phyloP scores from a whole-genome alignment of 495 filamentous ascomycete species.

The Umbilicaria muhlenbergii region DNA sequence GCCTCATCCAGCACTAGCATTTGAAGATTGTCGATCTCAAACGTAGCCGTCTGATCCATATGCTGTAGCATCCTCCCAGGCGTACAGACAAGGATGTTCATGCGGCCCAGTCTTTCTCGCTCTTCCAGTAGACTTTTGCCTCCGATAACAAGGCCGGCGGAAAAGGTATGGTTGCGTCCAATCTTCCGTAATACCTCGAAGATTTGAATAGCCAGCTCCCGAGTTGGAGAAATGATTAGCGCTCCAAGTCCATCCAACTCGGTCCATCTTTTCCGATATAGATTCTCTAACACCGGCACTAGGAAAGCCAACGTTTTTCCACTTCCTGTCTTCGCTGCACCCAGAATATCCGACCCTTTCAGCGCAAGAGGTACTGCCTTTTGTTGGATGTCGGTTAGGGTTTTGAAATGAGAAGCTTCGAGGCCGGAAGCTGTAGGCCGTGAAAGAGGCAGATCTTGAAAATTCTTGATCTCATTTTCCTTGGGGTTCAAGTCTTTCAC shows the following conservation, averaged over 20 bases:
- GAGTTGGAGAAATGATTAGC: constrained; percentile 83
- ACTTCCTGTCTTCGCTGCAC: constrained; percentile 90
- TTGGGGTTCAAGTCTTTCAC: constrained; percentile 32
- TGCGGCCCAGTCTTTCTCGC: constrained; percentile 66
- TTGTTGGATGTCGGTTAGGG: constrained; percentile 80
- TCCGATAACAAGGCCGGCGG: constrained; percentile 89
- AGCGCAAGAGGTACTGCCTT: constrained; percentile 73
- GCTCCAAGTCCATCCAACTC: constrained; percentile 84
- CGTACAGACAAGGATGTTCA: constrained; percentile 97
- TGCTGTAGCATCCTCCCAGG: constrained; percentile 93
- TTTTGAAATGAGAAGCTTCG: constrained; percentile 74
- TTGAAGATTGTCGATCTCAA: constrained; percentile 80
- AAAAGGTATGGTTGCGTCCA: constrained; percentile 78
- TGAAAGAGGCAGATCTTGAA: constrained; percentile 76
- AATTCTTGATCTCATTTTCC: constrained; percentile 43
- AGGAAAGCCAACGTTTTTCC: constrained; percentile 95
- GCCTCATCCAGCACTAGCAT: constrained; percentile 93
- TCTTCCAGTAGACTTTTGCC: constrained; percentile 84
- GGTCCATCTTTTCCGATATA: constrained; percentile 84
- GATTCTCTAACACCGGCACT: constrained; percentile 79
- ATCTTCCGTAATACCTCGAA: constrained; percentile 90
- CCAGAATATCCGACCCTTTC: constrained; percentile 79
- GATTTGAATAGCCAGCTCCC: constrained; percentile 92
- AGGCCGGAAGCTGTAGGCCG: constrained; percentile 68
- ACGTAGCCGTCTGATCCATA: constrained; percentile 80